Evolutionary conservation across 768 basidiomycete species (phyloP).

Genomic region (Mycena epipterygia): DNA sequence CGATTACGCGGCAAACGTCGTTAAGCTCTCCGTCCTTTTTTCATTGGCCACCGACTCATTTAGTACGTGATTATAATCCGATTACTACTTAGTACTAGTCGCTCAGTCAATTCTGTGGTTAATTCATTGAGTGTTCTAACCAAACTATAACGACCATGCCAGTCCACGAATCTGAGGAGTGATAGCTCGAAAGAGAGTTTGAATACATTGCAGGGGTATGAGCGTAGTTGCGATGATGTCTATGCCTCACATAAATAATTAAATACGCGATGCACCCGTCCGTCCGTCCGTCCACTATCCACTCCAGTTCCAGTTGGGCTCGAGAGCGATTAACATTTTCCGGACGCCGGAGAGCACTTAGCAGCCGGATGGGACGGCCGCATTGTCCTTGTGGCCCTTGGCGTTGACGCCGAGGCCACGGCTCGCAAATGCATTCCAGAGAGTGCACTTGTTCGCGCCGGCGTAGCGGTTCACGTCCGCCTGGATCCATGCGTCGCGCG

Average conservation of each 20-base stretch:
- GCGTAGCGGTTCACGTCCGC: constrained; percentile 20
- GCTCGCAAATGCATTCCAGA: constrained; percentile 20
- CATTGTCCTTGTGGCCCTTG: constrained; percentile 7
- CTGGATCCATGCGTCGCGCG: constrained; percentile 17
- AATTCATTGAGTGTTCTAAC: too few species aligned
- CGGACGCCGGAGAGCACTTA: neutral
- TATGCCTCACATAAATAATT: constrained; percentile 1
- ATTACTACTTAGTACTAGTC: too few species aligned
- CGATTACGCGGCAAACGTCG: too few species aligned
- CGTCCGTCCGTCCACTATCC: neutral
- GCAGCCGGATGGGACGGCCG: constrained; percentile 7
- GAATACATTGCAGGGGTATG: constrained; percentile 4
- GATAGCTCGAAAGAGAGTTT: neutral
- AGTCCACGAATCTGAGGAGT: too few species aligned
- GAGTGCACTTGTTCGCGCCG: constrained; percentile 11
- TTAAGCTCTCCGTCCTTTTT: too few species aligned
- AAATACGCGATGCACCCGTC: neutral
- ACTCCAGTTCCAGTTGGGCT: too few species aligned
- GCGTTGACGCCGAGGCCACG: constrained; percentile 15
- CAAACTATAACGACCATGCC: too few species aligned
- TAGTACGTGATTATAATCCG: too few species aligned
- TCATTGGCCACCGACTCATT: too few species aligned
- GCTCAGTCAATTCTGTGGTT: too few species aligned
- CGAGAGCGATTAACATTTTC: too few species aligned
- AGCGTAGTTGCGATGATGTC: neutral